A percentile compares a stretch with the other conserved stretches of the same genome.
phyloP scores from a whole-genome alignment of 2,329 filamentous ascomycete species.

The Aspergillus felis region DNA sequence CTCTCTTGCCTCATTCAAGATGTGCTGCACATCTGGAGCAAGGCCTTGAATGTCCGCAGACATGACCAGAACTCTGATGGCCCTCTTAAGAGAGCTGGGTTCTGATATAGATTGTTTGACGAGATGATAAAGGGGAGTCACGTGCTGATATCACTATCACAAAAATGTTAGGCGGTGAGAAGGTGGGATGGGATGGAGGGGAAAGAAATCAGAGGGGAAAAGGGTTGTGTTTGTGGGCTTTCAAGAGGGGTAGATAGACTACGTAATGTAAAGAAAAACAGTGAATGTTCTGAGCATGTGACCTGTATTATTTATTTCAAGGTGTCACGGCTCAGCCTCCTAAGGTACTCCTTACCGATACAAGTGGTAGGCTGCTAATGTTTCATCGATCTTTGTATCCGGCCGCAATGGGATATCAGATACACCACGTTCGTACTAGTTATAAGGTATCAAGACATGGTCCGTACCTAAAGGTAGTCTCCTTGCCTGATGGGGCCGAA shows the following conservation, averaged over 20 bases:
- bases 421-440: neutral
- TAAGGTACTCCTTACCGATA: neutral
- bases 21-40: conserved; percentile 20
- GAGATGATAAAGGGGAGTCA: conserved; percentile 13
- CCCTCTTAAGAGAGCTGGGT: conserved; percentile 6
- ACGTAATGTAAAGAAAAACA: neutral
- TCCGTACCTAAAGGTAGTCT: neutral
- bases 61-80: conserved; percentile 22
- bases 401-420: neutral
- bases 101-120: conserved; percentile 14
- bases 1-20: conserved; percentile 27
- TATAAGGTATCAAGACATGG: neutral
- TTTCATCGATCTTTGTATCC: neutral
- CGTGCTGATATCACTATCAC: conserved; percentile 23
- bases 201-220: neutral
- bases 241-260: neutral
- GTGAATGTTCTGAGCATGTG: neutral
- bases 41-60: conserved; percentile 21
- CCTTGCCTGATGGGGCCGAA: neutral
- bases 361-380: neutral
- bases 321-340: too few relatives aligned
- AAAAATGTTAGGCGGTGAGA: conserved; percentile 14
- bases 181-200: conserved; percentile 10
- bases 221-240: neutral
- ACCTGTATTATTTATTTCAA: neutral